These are phyloP conservation scores for Ophiostoma sp. DNA, from an alignment of 2,329 filamentous ascomycete genomes.

Conservation along the genomic window DNA sequence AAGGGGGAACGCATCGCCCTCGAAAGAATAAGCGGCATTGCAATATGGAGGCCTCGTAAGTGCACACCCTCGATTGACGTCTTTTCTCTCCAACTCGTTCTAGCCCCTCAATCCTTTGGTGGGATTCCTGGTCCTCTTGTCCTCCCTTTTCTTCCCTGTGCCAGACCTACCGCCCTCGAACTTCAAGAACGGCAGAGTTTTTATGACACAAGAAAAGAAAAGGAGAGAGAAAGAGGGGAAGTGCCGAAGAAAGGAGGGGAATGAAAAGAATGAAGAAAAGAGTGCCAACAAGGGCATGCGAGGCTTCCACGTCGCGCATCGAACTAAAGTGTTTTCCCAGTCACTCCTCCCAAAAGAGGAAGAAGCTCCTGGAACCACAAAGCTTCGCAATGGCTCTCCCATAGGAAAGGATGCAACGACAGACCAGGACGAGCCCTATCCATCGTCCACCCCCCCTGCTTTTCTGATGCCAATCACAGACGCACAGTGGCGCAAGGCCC, in stretches of 20 bases:
- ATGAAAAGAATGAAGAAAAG: background rate
- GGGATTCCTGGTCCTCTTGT: no score
- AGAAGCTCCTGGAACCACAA: conserved; percentile 26
- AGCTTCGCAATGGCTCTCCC: conserved; percentile 33
- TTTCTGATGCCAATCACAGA: conserved; percentile 34
- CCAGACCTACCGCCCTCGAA: conserved; percentile 13
- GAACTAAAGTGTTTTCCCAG: conserved; percentile 32
- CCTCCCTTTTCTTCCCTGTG: background rate
- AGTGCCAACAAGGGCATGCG: background rate
- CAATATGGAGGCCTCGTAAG: conserved; percentile 29
- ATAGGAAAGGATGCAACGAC: conserved; percentile 24
- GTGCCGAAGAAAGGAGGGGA: no score
- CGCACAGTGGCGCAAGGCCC: conserved; percentile 32
- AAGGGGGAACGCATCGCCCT: conserved; percentile 29
- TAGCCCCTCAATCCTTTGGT: background rate
- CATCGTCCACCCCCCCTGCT: conserved; percentile 27
- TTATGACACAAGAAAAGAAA: background rate
- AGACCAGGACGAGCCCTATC: background rate
- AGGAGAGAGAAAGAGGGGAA: background rate
- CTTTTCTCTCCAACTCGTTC: background rate
- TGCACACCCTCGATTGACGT: background rate
- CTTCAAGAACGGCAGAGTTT: conserved; percentile 11
- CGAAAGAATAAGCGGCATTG: conserved; percentile 35
- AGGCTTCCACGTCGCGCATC: conserved; percentile 32
- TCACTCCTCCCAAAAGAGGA: background rate